These are phyloP conservation scores for Blastobotrys petasosporus DNA, from an alignment of 1,139 yeast species.

Conservation along the genomic window DNA sequence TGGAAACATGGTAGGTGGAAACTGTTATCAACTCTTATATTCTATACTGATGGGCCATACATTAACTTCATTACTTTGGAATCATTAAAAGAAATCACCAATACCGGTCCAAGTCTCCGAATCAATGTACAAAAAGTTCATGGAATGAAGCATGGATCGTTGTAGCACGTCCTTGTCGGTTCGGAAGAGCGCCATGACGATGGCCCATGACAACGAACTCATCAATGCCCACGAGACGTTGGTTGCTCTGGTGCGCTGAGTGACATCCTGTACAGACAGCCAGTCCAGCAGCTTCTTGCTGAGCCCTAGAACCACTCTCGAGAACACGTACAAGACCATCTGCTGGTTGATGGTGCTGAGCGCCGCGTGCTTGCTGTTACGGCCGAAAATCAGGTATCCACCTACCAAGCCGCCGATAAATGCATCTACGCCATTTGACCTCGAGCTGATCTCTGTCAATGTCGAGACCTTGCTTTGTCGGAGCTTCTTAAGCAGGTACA, in stretches of 20 bases:
- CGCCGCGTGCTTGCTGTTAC: constrained; percentile 34
- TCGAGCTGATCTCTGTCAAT: constrained; percentile 24
- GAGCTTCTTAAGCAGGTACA: constrained; percentile 27
- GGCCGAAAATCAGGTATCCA: constrained; percentile 62
- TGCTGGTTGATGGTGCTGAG: constrained; percentile 40
- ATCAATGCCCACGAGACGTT: constrained; percentile 54
- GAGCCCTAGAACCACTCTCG: constrained; percentile 50
- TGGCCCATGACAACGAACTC: constrained; percentile 70
- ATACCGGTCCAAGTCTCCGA: constrained; percentile 34
- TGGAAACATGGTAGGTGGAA: no score
- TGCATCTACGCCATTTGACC: constrained; percentile 35
- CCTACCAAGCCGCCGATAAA: constrained; percentile 61
- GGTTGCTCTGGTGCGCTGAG: constrained; percentile 15
- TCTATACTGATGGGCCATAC: no score
- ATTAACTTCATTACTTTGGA: no score
- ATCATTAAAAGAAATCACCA: constrained; percentile 20
- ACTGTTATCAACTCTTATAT: no score
- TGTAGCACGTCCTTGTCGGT: constrained; percentile 60
- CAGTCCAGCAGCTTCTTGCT: constrained; percentile 35
- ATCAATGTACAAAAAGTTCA: constrained; percentile 65
- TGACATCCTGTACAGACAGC: neutral
- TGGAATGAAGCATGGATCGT: constrained; percentile 59
- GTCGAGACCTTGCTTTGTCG: constrained; percentile 16
- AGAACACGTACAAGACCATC: constrained; percentile 56
- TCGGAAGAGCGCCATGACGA: constrained; percentile 67